Base-by-base conservation (phyloP, 345 rosid genomes). In the Syzygium aqueum region DNA sequence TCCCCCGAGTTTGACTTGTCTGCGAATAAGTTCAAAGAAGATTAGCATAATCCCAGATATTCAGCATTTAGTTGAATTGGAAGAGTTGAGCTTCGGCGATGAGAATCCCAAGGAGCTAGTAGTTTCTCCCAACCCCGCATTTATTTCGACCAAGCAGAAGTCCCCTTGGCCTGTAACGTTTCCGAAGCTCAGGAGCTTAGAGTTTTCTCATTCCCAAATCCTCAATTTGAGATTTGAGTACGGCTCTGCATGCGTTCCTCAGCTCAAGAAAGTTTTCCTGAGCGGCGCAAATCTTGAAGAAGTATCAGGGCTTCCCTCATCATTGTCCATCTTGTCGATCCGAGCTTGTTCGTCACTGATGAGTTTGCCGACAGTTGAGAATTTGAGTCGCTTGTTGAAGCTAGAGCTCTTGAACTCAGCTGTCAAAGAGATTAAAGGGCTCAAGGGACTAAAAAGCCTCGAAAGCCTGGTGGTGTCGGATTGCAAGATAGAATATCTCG, bases 91-190 rank as follows among this genome's bases (percentile, higher is more conserved):
- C 65, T 59, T 59, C 1, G 30, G 65, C 0, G 0, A 59, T 11
- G 65, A 11, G 28, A 59, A 27, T 10, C 65, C 30, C 65, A 59
- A 59, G 65, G 28, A 59, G 16, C 65, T 5, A 56, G 4, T 22
- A 0, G 61, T 21, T 56, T 11, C 61, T 56, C 19, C 19, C 5
- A 1, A 53, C 57, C 57, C 4, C 25, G 46, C 46, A 43, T 7
- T 3, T 8, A 53, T 53, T 19, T 53, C 7, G 57, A 53, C 25
- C 25, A 8, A 19, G 23, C 25, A 3, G 0, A 3, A 8, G 57
- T 2, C 23, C 7, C 10, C 0, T 54, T 54, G 57, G 57, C 2
- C 11, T 1, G 4, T 54, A 54, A 3, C 0, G 25, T 54, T 54
- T 54, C 57, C 25, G 25, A 54, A 54, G 57, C 57, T 54, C 25